phyloP scores from a whole-genome alignment of 768 basidiomycete genomes.

The Lactifluus pinguis region DNA sequence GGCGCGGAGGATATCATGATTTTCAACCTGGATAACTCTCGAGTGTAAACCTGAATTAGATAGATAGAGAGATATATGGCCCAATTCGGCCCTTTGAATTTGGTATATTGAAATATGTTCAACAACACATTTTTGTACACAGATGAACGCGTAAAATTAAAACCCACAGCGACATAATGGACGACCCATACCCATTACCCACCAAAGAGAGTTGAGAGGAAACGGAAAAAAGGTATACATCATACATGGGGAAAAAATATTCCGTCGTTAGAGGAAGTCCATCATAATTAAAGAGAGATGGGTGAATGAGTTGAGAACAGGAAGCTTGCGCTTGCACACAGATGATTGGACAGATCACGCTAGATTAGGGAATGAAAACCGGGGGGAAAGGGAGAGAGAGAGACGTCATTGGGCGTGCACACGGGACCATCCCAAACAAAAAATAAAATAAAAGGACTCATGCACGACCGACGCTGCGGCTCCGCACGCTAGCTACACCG shows the following conservation, averaged over 20 bases:
- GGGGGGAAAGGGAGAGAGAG: no score
- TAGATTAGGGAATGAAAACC: neutral
- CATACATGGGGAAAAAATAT: neutral
- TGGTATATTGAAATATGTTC: neutral
- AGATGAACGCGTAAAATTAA: neutral
- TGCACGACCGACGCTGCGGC: constrained; percentile 2
- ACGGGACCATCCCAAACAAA: neutral
- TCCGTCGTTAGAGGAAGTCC: constrained; percentile 6
- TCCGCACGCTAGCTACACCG: neutral
- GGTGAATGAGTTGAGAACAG: neutral
- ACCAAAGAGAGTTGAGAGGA: neutral
- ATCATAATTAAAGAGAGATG: neutral
- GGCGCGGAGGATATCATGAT: constrained; percentile 91
- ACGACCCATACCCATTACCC: neutral
- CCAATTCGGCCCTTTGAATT: neutral
- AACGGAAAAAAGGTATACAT: constrained; percentile 1
- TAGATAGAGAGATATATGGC: no score
- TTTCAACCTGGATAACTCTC: constrained; percentile 87
- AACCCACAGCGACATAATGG: neutral
- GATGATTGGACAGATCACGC: constrained; percentile 7
- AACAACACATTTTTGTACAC: neutral
- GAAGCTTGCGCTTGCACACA: neutral
- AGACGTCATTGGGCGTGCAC: neutral
- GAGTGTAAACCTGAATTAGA: constrained; percentile 67
- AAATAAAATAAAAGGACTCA: neutral